These are phyloP conservation scores for Takashimella koratensis DNA, from an alignment of 1,284 basidiomycete genomes.

Conservation along the genomic window DNA sequence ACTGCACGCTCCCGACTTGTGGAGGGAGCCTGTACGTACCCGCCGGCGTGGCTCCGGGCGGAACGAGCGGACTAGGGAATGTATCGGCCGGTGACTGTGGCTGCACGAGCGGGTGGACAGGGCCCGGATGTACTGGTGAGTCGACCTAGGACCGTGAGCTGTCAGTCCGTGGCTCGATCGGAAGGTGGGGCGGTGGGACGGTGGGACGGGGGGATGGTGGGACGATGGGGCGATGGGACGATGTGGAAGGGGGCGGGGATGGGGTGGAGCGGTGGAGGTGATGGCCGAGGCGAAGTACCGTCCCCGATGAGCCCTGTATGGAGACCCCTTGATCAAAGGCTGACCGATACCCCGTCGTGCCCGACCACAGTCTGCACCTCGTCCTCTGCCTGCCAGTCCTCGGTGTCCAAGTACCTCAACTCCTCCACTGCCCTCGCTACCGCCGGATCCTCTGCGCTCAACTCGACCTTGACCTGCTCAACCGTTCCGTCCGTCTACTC, in stretches of 20 bases:
- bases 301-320: neutral
- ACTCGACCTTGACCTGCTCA: conserved; percentile 29
- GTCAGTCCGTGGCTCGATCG: no score
- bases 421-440: conserved; percentile 17
- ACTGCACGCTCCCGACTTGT: conserved; percentile 56
- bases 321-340: no score
- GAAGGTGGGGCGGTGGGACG: no score
- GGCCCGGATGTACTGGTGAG: conserved; percentile 65
- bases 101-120: conserved; percentile 69
- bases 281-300: neutral
- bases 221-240: no score
- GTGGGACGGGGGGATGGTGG: no score
- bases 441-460: conserved; percentile 10
- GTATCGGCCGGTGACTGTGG: conserved; percentile 61
- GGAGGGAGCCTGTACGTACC: conserved; percentile 67
- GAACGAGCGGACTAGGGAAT: conserved; percentile 57
- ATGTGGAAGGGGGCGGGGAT: no score
- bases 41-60: conserved; percentile 40
- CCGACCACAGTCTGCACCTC: conserved; percentile 27
- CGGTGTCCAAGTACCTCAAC: conserved; percentile 51
- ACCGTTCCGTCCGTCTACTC: conserved; percentile 29
- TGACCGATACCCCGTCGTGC: neutral
- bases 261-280: no score
- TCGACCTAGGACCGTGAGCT: conserved; percentile 1
- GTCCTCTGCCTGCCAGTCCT: conserved; percentile 19